Percentiles rank a stretch among this genome's conserved stretches.
Evolutionary conservation across 2,329 filamentous ascomycete species (phyloP).

Genomic region (Rutstroemia sp.): DNA sequence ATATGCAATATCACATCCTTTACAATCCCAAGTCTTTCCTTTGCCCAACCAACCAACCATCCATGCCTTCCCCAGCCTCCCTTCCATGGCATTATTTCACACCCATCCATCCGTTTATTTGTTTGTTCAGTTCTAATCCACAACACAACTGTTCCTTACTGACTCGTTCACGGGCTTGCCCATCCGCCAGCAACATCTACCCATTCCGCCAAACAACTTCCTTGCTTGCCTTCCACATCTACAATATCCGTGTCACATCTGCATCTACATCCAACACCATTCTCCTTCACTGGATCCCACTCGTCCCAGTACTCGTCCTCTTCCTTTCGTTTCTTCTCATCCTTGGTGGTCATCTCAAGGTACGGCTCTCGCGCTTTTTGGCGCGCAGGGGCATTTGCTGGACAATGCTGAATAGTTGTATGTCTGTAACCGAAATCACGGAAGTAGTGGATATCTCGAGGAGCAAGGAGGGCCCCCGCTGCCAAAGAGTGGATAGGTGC

Average conservation of each 20-base stretch:
- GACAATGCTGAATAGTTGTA: conserved; percentile 97
- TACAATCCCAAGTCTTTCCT: conserved; percentile 1
- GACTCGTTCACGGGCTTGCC: conserved; percentile 40
- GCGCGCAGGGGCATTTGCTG: conserved; percentile 83
- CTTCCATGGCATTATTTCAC: background rate
- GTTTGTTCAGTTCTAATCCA: background rate
- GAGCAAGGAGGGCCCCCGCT: conserved; percentile 75
- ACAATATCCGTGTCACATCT: conserved; percentile 95
- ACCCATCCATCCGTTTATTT: background rate
- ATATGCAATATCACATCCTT: conserved; percentile 11
- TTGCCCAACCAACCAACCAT: background rate
- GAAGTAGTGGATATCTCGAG: conserved; percentile 93
- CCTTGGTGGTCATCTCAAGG: conserved; percentile 71
- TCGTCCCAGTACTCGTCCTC: conserved; percentile 96
- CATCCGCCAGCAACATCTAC: conserved; percentile 95
- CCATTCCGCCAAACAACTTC: conserved; percentile 92
- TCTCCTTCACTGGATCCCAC: conserved; percentile 82
- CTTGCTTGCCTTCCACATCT: conserved; percentile 95
- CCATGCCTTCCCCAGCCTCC: background rate
- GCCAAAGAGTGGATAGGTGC: conserved; percentile 97
- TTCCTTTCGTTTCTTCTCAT: conserved; percentile 77
- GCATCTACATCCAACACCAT: conserved; percentile 93
- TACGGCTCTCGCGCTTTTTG: conserved; percentile 76
- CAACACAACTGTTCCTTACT: background rate
- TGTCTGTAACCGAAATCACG: conserved; percentile 97